Evolutionary conservation across 2,329 filamentous ascomycete genomes (phyloP).

Genomic region (Verticillium tricorpus): DNA sequence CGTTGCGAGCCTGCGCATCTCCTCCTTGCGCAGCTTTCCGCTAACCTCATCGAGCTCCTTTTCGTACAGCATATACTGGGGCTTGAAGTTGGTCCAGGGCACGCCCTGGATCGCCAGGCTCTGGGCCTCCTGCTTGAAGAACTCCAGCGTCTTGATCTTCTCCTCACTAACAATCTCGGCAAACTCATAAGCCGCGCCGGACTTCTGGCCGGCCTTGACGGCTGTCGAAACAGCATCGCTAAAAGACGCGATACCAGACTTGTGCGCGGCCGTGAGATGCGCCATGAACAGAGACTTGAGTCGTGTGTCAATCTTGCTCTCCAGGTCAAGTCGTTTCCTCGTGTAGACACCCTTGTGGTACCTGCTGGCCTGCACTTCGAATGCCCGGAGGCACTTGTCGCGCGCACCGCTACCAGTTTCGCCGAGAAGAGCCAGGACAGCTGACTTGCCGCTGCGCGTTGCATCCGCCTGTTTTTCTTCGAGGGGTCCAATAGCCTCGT

Average conservation of each 20-base stretch:
- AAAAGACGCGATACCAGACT: slow-evolving; percentile 78
- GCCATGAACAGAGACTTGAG: slow-evolving; percentile 83
- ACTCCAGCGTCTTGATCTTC: slow-evolving; percentile 69
- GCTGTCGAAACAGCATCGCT: slow-evolving; percentile 80
- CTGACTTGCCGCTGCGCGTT: slow-evolving; percentile 64
- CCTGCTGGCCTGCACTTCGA: slow-evolving; percentile 83
- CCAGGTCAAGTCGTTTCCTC: slow-evolving; percentile 79
- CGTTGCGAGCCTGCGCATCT: slow-evolving; percentile 89
- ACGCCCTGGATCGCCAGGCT: slow-evolving; percentile 74
- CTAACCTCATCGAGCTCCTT: slow-evolving; percentile 92
- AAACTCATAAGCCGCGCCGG: slow-evolving; percentile 87
- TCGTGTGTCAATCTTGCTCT: slow-evolving; percentile 80
- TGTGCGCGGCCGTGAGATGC: slow-evolving; percentile 86
- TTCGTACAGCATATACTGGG: slow-evolving; percentile 74
- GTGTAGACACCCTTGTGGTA: slow-evolving; percentile 96
- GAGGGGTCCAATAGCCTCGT: slow-evolving; percentile 73
- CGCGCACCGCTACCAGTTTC: slow-evolving; percentile 67
- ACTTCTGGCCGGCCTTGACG: slow-evolving; percentile 91
- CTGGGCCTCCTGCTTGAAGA: slow-evolving; percentile 72
- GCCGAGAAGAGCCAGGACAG: slow-evolving; percentile 73
- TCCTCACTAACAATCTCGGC: slow-evolving; percentile 85
- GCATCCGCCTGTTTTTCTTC: slow-evolving; percentile 82
- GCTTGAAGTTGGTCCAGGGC: slow-evolving; percentile 80
- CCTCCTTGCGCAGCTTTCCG: slow-evolving; percentile 79
- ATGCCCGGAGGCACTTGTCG: slow-evolving; percentile 70